Conservation (phyloP, 1,284 basidiomycete species). For the Cerrena zonata region DNA sequence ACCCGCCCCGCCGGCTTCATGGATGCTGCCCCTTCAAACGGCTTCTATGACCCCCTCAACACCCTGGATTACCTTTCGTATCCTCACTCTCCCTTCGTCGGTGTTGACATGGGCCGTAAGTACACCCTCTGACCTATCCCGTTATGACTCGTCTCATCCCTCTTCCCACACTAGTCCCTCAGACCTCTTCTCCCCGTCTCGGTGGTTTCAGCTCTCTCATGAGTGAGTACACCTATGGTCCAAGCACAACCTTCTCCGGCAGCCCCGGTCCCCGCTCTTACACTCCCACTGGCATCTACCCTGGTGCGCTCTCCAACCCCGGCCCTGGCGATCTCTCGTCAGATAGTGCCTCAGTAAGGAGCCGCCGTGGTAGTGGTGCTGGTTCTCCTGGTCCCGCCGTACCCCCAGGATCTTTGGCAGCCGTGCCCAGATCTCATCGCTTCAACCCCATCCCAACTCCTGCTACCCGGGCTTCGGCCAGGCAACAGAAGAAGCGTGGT, state of each 20-base stretch:
- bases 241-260: constrained; percentile 42
- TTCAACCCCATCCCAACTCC: constrained; percentile 66
- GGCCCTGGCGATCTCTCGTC: constrained; percentile 66
- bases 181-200: constrained; percentile 50
- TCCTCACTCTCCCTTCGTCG: constrained; percentile 41
- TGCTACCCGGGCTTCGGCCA: constrained; percentile 29
- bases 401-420: constrained; percentile 49
- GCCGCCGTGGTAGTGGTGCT: constrained; percentile 60
- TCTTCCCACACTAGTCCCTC: constrained; percentile 29
- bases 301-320: constrained; percentile 63
- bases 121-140: constrained; percentile 11
- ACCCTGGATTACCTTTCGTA: constrained; percentile 47
- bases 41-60: constrained; percentile 55
- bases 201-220: constrained; percentile 59
- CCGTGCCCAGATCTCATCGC: constrained; percentile 64
- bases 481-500: constrained; percentile 43
- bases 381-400: constrained; percentile 58
- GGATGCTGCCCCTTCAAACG: constrained; percentile 42
- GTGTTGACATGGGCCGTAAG: constrained; percentile 39
- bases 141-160: constrained; percentile 4
- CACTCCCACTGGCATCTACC: constrained; percentile 66
- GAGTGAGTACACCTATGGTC: constrained; percentile 63
- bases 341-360: constrained; percentile 58
- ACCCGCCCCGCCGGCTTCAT: constrained; percentile 44
- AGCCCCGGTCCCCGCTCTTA: constrained; percentile 59